phyloP scores from a whole-genome alignment of 2,329 filamentous ascomycete species.

The Rhinocladiella similis region DNA sequence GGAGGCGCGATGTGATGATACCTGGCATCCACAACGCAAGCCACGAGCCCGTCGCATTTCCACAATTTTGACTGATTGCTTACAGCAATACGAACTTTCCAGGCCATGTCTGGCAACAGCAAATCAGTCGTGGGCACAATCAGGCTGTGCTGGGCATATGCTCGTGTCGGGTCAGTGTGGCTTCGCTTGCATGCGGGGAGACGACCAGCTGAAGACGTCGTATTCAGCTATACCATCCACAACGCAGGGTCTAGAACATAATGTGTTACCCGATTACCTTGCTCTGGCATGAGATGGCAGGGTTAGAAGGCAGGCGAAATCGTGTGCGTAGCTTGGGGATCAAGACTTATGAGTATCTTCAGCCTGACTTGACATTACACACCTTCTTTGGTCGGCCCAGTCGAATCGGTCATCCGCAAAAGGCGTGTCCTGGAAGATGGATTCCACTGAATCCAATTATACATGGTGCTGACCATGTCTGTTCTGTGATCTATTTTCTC shows the following conservation, averaged over 20 bases:
- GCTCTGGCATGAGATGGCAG: background rate
- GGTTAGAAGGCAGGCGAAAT: too few species aligned
- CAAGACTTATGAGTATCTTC: too few species aligned
- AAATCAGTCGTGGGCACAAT: background rate
- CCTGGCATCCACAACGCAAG: background rate
- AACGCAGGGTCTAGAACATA: background rate
- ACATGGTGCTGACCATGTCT: too few species aligned
- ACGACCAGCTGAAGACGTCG: background rate
- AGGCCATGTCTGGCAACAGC: too few species aligned
- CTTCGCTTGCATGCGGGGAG: background rate
- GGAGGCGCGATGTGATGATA: background rate
- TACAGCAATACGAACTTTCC: background rate
- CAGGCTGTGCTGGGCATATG: background rate
- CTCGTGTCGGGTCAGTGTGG: background rate
- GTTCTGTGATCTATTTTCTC: too few species aligned
- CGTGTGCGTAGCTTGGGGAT: too few species aligned
- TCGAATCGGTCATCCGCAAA: too few species aligned
- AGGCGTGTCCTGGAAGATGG: too few species aligned
- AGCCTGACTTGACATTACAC: too few species aligned
- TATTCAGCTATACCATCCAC: background rate
- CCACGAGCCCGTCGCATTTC: background rate
- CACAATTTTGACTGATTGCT: background rate
- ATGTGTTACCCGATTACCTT: background rate
- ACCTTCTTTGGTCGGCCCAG: too few species aligned
- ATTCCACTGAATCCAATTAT: too few species aligned